These are phyloP conservation scores for Komagataella pastoris DNA, from an alignment of 805 yeast genomes.

Conservation along the genomic window DNA sequence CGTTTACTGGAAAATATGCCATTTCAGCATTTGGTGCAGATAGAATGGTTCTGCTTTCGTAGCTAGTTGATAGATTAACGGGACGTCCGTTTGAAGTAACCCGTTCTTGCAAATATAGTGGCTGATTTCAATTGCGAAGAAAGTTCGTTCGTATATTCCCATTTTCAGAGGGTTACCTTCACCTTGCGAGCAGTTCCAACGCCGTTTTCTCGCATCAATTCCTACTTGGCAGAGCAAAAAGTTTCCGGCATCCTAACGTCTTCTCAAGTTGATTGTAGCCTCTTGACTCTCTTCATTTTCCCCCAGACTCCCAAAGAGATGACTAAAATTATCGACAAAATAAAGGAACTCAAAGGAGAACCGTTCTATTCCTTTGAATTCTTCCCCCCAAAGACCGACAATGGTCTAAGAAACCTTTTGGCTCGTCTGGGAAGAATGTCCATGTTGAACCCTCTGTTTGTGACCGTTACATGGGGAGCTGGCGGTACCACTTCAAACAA, in stretches of 20 bases:
- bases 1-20: too few species aligned
- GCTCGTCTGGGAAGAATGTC: constrained; percentile 86
- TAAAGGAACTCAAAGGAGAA: constrained; percentile 30
- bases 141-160: neutral
- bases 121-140: neutral
- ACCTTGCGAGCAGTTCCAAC: neutral
- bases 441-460: constrained; percentile 75
- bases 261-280: neutral
- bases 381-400: constrained; percentile 93
- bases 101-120: neutral
- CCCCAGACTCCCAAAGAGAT: neutral
- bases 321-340: constrained; percentile 34
- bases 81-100: too few species aligned
- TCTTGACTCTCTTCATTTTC: neutral
- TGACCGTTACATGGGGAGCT: constrained; percentile 97
- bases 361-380: constrained; percentile 79
- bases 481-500: constrained; percentile 90
- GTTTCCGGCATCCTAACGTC: neutral
- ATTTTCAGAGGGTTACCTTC: neutral
- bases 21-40: too few species aligned
- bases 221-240: neutral
- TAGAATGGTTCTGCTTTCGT: too few species aligned
- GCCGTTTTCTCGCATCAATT: neutral
- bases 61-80: too few species aligned
- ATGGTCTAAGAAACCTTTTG: constrained; percentile 71